Evolutionary conservation across 2,329 filamentous ascomycete species (phyloP).

Genomic region (Tolypocladium pustulatum): DNA sequence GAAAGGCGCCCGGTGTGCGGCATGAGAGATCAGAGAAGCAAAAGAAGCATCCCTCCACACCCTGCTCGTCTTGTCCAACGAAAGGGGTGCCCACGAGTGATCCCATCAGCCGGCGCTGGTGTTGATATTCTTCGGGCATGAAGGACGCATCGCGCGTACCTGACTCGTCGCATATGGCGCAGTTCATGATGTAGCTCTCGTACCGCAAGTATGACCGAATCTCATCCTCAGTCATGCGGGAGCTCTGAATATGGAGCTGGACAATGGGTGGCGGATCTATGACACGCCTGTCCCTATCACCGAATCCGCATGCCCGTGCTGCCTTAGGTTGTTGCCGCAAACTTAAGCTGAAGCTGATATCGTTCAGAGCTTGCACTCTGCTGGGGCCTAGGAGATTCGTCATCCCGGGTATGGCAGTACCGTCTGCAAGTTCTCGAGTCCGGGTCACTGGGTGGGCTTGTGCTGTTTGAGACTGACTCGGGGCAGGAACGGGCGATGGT

Average conservation of each 20-base stretch:
- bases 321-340: conserved; percentile 72
- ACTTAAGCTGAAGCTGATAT: conserved; percentile 18
- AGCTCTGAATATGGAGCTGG: conserved; percentile 56
- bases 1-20: conserved; percentile 65
- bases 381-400: conserved; percentile 15
- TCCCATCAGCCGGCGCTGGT: conserved; percentile 70
- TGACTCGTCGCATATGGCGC: conserved; percentile 62
- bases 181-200: conserved; percentile 63
- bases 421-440: too few relatives aligned
- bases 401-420: conserved; percentile 6
- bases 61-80: conserved; percentile 63
- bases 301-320: conserved; percentile 72
- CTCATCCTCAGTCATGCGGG: conserved; percentile 43
- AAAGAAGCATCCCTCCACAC: conserved; percentile 70
- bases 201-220: conserved; percentile 40
- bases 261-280: conserved; percentile 80
- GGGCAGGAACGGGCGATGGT: neutral
- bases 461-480: neutral
- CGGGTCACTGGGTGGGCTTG: neutral
- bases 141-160: conserved; percentile 58
- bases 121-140: conserved; percentile 61
- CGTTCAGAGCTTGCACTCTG: conserved; percentile 8
- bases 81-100: conserved; percentile 69
- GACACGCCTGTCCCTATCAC: conserved; percentile 69
- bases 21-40: conserved; percentile 77